Evolutionary conservation across 129 eudicot species (phyloP).

Genomic region (Ambrosia artemisiifolia): DNA sequence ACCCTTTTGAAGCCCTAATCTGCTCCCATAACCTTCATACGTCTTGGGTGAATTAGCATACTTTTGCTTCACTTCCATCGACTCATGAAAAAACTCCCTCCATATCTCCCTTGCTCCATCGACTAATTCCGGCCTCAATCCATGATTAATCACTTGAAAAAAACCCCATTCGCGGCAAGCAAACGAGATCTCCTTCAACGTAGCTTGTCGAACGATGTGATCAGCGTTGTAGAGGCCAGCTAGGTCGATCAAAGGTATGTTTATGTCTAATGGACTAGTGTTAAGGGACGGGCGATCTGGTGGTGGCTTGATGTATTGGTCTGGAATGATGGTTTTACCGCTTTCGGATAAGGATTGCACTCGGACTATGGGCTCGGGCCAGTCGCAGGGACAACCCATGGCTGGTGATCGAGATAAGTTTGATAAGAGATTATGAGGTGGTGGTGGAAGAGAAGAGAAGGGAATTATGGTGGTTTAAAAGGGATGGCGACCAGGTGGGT

Average conservation of each 20-base stretch:
- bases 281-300: constrained; percentile 43
- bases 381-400: constrained; percentile 46
- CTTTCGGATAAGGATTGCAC: constrained; percentile 68
- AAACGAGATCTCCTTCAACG: constrained; percentile 27
- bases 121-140: constrained; percentile 50
- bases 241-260: constrained; percentile 67
- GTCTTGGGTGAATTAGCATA: constrained; percentile 72
- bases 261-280: not conserved
- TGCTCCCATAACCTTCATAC: constrained; percentile 85
- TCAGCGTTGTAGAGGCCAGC: constrained; percentile 14
- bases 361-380: constrained; percentile 85
- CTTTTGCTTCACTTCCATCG: constrained; percentile 65
- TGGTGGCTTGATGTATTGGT: constrained; percentile 56
- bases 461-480: constrained; percentile 8
- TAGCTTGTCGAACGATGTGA: constrained; percentile 4
- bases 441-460: not conserved
- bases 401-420: not conserved
- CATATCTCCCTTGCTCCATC: constrained; percentile 60
- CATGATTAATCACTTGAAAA: constrained; percentile 76
- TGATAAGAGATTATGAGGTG: constrained; percentile 3
- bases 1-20: constrained; percentile 80
- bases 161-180: constrained; percentile 82
- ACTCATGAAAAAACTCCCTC: constrained; percentile 69
- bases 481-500: not conserved
- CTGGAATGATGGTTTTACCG: constrained; percentile 40